Base-by-base conservation (phyloP, 2,329 filamentous ascomycete genomes). In the Fusarium torreyae region DNA sequence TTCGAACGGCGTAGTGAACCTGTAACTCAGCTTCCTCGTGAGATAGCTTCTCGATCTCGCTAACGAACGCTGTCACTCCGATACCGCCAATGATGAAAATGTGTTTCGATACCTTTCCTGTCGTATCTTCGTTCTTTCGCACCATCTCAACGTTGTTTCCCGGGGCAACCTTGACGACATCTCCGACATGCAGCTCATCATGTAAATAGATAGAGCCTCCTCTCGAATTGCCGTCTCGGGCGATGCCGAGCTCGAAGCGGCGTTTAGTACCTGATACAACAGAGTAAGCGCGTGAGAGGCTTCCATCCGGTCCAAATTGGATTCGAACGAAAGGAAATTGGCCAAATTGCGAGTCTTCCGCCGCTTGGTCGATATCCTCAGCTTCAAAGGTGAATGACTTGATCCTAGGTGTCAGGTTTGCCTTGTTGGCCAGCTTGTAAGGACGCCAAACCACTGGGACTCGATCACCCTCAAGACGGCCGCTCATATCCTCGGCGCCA, bases 71-170 rank as follows among this genome's bases (percentile, higher is more conserved):
- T 17, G 64, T 67, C 1, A 68, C 14, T 6, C 64, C 64, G 3
- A 68, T 65, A 13, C 64, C 64, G 0, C 64, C 64, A 14, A 67
- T 59, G 2, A 67, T n/a, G 17, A 67, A 68, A 11, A 67, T 43
- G 2, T 67, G 64, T 5, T 42, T 53, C 15, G 13, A 22, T 18
- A 13, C 7, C 2, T 33, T 20, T 5, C 9, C 7, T 1, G 10
- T 10, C 7, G 10, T 15, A 5, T n/a, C 15, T 31, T 17, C n/a
- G 3, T 7, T 34, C 7, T 22, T 24, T 14, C 4, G 8, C 2
- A 1, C 2, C 2, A 15, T 6, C 7, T 17, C 3, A 7, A n/a
- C 2, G 1, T 39, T 68, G 28, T 33, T 38, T 1, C 64, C 64
- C 1, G 34, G 33, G 0, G 64, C 64, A 4, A 67, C 28, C 17